Evolutionary conservation across 441 rosid species (phyloP).

Genomic region (Erysimum cheiri): DNA sequence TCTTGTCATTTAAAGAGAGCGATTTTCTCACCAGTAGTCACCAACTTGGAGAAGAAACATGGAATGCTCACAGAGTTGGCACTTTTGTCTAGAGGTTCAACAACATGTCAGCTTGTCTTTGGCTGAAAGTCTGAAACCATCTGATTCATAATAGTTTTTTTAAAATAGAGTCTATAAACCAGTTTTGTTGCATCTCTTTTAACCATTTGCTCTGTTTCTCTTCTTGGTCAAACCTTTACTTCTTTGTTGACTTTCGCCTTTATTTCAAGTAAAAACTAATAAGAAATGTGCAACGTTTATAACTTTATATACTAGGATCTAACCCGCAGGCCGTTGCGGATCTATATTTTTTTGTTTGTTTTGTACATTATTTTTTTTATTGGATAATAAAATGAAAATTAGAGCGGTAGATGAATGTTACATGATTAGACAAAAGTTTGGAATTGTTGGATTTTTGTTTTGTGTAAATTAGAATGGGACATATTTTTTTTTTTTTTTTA

Average conservation of each 20-base stretch:
- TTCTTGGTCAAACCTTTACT: not conserved
- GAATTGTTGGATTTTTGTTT: no score
- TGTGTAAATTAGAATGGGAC: no score
- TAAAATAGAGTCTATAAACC: not conserved
- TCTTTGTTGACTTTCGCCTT: not conserved
- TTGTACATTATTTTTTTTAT: no score
- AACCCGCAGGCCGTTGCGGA: no score
- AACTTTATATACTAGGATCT: no score
- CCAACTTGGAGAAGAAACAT: not conserved
- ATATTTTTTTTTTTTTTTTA: no score
- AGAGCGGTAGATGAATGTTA: no score
- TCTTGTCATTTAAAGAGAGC: constrained; percentile 17
- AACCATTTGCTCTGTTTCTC: constrained; percentile 2
- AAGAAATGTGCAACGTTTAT: no score
- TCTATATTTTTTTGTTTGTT: no score
- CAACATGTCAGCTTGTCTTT: constrained; percentile 22
- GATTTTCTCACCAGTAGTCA: constrained; percentile 1
- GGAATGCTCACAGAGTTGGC: constrained; percentile 15
- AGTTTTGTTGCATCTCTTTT: constrained; percentile 6
- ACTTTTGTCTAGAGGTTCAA: constrained; percentile 9
- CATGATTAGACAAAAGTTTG: no score
- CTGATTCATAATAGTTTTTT: not conserved
- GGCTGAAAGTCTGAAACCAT: constrained; percentile 4
- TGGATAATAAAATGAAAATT: no score
- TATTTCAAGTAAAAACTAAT: not conserved